Evolutionary conservation across 352 stramenopile genomes (phyloP), one percentile per base, ranked within the genome.

Genomic region (Globisporangium cylindrosporum): DNA sequence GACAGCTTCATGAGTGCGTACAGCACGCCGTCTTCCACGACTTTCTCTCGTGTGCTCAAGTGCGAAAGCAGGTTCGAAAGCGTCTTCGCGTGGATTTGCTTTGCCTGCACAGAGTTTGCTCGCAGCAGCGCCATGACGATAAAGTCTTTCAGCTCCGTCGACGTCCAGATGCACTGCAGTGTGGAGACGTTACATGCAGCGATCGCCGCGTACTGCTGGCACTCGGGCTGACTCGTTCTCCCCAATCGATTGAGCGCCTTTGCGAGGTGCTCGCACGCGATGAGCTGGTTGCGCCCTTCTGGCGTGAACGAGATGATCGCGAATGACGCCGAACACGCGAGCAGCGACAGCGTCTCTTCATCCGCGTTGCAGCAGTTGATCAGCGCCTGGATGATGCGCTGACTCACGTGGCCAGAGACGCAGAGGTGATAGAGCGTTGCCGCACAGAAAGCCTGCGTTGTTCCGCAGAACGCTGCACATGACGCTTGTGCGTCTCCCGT

Each of bases 1-100:
- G 87, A 89, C 1, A 94, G 71, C 63, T 91, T 94, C 76, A 93
- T 90, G 0, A 94, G 74, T 9, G 87, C 83, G 58, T 94, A 94
- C 3, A 94, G 66, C 20, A 92, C 87, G 0, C 87, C 87, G 29
- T 93, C 83, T 36, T 92, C 79, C 10, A 94, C 83, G 0, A 83
- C 74, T 65, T 92, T 83, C 10, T 79, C 66, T 0, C 87, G 73
- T 1, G 82, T 80, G 12, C 64, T 67, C 10, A 77, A 62, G 51
- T 94, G 83, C 4, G 83, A 92, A 0, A 94, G 71, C 8, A 94
- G 27, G 46, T 94, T 94, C 4, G 82, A 89, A 27, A 94, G 68
- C 18, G 87, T 94, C 64, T 93, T 93, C 57, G 82, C 83, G 56
- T 94, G 87, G 41, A 93, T 91, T 56, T 93, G 84, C 67, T 93